These are phyloP conservation scores for Quercus alba DNA, from an alignment of 306 rosid genomes.

Conservation along the genomic window DNA sequence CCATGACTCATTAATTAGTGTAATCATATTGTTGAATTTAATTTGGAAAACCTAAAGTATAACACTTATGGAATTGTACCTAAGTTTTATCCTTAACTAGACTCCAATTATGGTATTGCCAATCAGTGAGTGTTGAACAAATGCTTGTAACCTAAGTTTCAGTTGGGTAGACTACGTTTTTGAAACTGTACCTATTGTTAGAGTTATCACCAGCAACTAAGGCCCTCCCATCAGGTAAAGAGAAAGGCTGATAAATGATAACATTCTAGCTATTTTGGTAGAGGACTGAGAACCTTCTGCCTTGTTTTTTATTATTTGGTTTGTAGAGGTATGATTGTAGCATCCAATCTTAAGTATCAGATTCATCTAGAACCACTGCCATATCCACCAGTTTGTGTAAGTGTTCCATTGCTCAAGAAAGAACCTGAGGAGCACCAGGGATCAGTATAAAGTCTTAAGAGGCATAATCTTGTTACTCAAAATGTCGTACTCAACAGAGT, in stretches of 20 bases:
- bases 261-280: slow-evolving; percentile 68
- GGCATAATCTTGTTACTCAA: slow-evolving; percentile 50
- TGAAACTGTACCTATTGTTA: slow-evolving; percentile 41
- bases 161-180: slow-evolving; percentile 57
- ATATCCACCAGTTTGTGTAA: slow-evolving; percentile 62
- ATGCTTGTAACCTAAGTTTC: slow-evolving; percentile 78
- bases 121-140: slow-evolving; percentile 54
- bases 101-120: slow-evolving; percentile 35
- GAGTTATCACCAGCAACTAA: slow-evolving; percentile 72
- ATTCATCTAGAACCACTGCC: slow-evolving; percentile 40
- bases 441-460: slow-evolving; percentile 48
- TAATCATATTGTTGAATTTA: no score
- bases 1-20: no score
- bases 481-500: slow-evolving; percentile 73
- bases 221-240: slow-evolving; percentile 72
- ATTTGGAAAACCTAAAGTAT: no score
- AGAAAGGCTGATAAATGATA: slow-evolving; percentile 72
- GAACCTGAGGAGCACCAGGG: slow-evolving; percentile 90
- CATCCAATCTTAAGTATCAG: slow-evolving; percentile 50
- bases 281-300: slow-evolving; percentile 59
- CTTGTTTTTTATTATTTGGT: slow-evolving; percentile 29
- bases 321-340: slow-evolving; percentile 58
- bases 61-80: no score
- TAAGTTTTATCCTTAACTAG: slow-evolving; percentile 28
- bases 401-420: slow-evolving; percentile 70